phyloP scores from a whole-genome alignment of 1,284 basidiomycete genomes.

The Trichosporon asahii region DNA sequence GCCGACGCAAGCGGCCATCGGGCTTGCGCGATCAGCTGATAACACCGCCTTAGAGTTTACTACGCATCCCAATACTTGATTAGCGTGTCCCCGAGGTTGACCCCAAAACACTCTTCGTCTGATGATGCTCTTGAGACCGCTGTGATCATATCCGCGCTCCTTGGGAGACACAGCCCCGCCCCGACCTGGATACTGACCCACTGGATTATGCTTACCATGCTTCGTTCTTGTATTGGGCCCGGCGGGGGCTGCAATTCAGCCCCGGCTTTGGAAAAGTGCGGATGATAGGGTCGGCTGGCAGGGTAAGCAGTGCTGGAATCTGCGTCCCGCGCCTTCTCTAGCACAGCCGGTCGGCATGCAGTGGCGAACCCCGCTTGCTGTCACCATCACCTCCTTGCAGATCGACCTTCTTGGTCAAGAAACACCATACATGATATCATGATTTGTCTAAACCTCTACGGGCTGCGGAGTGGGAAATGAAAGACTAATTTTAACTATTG shows the following conservation, averaged over 20 bases:
- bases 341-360: background rate
- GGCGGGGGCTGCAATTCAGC: background rate
- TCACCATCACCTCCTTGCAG: too few species aligned
- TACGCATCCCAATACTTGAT: background rate
- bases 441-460: conserved; percentile 10
- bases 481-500: conserved; percentile 9
- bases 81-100: too few species aligned
- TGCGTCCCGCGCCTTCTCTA: background rate
- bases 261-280: background rate
- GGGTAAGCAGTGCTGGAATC: background rate
- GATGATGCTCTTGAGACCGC: too few species aligned
- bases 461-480: background rate
- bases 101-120: background rate
- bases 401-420: too few species aligned
- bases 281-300: background rate
- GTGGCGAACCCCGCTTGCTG: too few species aligned
- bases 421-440: conserved; percentile 7
- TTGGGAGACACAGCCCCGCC: background rate
- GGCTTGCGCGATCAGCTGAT: background rate
- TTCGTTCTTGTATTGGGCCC: background rate
- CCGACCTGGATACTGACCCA: background rate
- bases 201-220: background rate
- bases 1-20: background rate
- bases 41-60: background rate
- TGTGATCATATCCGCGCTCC: background rate